Base-by-base conservation (phyloP, 805 yeast species). In the Candida maris region DNA sequence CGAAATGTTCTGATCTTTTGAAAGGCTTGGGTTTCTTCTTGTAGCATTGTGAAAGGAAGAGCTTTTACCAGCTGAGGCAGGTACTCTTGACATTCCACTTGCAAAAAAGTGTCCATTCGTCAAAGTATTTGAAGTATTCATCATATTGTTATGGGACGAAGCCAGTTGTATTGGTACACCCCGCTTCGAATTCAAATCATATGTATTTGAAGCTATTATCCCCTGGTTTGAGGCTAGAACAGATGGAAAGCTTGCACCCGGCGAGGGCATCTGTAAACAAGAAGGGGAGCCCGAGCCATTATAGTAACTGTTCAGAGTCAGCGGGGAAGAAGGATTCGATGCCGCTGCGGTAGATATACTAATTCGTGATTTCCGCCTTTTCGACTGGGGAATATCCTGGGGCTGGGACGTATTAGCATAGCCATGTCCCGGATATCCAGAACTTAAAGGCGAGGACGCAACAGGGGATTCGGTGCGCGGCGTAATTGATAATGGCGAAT, bases 291-390 rank as follows among this genome's bases (percentile, higher is more conserved):
- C 38, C 10, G 40, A 34, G 3, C 41, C 28, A 18, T 31, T 38
- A 7, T 14, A 36, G 5, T 31, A 24, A 14, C 35, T 34, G 13
- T 35, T 30, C 14, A 20, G 15, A 21, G 41, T 26, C 32, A 44
- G 32, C 13, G 60, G 60, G 15, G 64, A 56, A 5, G 59, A 48
- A 3, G 61, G 51, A 37, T 49, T 54, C 2, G 62, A 54, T 6
- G 15, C 20, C 18, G 41, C 40, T 7, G 30, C 19, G 13, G 31
- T 5, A 12, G 45, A 27, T 8, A 40, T 14, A 26, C 39, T 26
- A 8, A 34, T 41, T 40, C 46, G 51, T 6, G 64, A 58, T 31
- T 60, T 59, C 15, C 64, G 34, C 31, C 66, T 46, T 32, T 61
- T 61, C 27, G 55, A 52, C 20, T 49, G 53, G 13, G 56, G 56